Evolutionary conservation across 2,329 filamentous ascomycete species (phyloP).

Genomic region (Cryphonectria parasitica): DNA sequence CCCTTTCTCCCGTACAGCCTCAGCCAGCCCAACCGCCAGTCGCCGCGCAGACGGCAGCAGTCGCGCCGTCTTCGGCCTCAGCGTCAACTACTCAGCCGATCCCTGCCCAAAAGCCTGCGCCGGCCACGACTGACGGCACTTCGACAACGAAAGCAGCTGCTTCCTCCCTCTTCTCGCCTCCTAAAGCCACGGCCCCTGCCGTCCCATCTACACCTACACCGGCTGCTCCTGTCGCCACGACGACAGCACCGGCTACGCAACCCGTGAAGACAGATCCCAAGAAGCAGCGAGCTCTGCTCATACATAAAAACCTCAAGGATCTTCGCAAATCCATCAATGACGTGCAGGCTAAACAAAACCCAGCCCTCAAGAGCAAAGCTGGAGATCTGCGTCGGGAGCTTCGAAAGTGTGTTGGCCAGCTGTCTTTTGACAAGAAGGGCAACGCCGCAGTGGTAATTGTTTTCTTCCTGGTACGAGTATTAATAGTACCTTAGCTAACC

Average conservation of each 20-base stretch:
- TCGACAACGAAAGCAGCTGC: constrained; percentile 5
- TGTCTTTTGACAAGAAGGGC: constrained; percentile 50
- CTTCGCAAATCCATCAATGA: constrained; percentile 51
- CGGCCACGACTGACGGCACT: constrained; percentile 17
- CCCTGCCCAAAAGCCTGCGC: constrained; percentile 3
- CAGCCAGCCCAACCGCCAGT: constrained; percentile 17
- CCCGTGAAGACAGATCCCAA: constrained; percentile 19
- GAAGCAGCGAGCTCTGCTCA: constrained; percentile 53
- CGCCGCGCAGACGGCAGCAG: constrained; percentile 15
- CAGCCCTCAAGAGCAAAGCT: constrained; percentile 64
- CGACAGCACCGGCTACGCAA: constrained; percentile 17
- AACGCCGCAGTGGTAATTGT: constrained; percentile 49
- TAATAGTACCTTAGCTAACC: constrained; percentile 18
- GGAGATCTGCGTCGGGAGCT: constrained; percentile 75
- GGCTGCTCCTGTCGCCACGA: constrained; percentile 7
- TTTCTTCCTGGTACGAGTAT: constrained; percentile 16
- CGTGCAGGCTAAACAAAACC: constrained; percentile 57
- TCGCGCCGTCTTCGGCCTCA: constrained; percentile 16
- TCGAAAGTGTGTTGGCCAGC: constrained; percentile 72
- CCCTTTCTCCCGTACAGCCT: constrained; percentile 23
- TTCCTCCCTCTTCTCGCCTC: constrained; percentile 8
- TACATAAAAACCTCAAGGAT: constrained; percentile 71
- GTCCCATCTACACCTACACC: constrained; percentile 3
- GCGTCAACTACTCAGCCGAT: background rate
- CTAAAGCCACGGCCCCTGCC: background rate